phyloP scores from a whole-genome alignment of 2,329 filamentous ascomycete species.

The Volutella citrinella region DNA sequence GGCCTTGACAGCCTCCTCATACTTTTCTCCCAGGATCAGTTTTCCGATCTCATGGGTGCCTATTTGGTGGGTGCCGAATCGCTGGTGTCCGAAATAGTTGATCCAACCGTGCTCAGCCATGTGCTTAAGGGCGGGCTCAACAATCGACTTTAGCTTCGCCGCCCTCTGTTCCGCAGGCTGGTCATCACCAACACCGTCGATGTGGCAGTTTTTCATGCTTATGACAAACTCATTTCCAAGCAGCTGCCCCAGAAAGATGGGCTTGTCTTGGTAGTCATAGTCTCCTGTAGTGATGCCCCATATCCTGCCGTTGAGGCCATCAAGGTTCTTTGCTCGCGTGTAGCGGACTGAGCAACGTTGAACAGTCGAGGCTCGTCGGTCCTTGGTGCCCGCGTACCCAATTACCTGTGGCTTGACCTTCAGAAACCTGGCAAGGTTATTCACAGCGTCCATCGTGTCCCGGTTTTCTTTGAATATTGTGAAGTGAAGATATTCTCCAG shows the following conservation, averaged over 20 bases:
- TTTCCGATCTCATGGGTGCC: constrained; percentile 84
- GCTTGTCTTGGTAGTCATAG: constrained; percentile 70
- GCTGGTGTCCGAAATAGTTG: constrained; percentile 97
- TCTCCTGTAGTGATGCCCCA: constrained; percentile 70
- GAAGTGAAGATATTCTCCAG: constrained; percentile 82
- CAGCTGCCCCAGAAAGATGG: constrained; percentile 79
- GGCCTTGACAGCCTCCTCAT: constrained; percentile 73
- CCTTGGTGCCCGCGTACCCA: constrained; percentile 79
- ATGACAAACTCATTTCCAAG: constrained; percentile 91
- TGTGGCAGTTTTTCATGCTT: constrained; percentile 79
- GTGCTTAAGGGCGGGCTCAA: constrained; percentile 60
- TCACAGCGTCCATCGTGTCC: constrained; percentile 89
- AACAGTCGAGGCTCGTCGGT: constrained; percentile 80
- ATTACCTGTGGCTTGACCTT: constrained; percentile 75
- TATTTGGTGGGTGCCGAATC: constrained; percentile 84
- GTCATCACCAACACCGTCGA: constrained; percentile 40
- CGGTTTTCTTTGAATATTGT: constrained; percentile 96
- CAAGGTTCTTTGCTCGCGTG: constrained; percentile 56
- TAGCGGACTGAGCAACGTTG: constrained; percentile 70
- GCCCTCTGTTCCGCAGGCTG: constrained; percentile 26
- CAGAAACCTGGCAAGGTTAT: constrained; percentile 70
- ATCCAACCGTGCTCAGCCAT: constrained; percentile 79
- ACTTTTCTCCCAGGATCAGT: constrained; percentile 78
- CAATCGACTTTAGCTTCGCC: constrained; percentile 33
- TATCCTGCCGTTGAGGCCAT: constrained; percentile 60